phyloP scores from a whole-genome alignment of 2,329 filamentous ascomycete genomes.

The Trichoderma sp. region DNA sequence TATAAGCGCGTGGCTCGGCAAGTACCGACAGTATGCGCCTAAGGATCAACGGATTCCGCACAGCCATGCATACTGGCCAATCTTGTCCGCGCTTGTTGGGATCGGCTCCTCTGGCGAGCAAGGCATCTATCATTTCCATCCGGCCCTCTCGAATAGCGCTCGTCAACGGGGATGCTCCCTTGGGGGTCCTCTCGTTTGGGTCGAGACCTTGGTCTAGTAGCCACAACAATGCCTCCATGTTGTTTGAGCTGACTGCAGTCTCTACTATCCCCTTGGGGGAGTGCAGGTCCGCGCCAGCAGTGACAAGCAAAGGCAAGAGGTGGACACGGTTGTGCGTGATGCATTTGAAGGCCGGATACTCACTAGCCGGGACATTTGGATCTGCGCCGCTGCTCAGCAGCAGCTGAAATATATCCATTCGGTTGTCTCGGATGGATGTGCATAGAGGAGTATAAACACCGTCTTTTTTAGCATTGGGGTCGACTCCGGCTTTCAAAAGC shows the following conservation, averaged over 20 bases:
- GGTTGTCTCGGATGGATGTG: conserved; percentile 67
- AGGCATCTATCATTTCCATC: conserved; percentile 59
- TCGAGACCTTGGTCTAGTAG: conserved; percentile 61
- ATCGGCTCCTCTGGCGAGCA: conserved; percentile 61
- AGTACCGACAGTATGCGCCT: conserved; percentile 59
- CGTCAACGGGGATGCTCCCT: conserved; percentile 63
- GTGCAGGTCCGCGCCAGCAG: conserved; percentile 60
- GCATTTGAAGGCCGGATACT: conserved; percentile 69
- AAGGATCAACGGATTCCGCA: conserved; percentile 61
- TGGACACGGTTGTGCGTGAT: conserved; percentile 65
- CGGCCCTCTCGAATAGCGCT: conserved; percentile 65
- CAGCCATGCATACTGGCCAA: conserved; percentile 72
- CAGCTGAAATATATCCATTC: conserved; percentile 61
- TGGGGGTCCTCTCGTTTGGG: conserved; percentile 59
- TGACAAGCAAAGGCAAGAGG: conserved; percentile 59
- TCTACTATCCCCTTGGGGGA: conserved; percentile 67
- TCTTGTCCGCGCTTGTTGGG: conserved; percentile 65
- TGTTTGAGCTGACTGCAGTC: conserved; percentile 62
- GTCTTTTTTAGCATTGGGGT: conserved; percentile 63
- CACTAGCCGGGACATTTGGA: conserved; percentile 62
- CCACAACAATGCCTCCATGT: conserved; percentile 61
- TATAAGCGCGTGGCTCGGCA: conserved; percentile 61
- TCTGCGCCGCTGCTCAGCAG: conserved; percentile 60
- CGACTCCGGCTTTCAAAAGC: conserved; percentile 60
- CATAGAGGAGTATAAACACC: conserved; percentile 69